A percentile compares a stretch with the other conserved stretches of the same genome.
Conservation (phyloP, 768 basidiomycete species). For the Lactarius indigo region DNA sequence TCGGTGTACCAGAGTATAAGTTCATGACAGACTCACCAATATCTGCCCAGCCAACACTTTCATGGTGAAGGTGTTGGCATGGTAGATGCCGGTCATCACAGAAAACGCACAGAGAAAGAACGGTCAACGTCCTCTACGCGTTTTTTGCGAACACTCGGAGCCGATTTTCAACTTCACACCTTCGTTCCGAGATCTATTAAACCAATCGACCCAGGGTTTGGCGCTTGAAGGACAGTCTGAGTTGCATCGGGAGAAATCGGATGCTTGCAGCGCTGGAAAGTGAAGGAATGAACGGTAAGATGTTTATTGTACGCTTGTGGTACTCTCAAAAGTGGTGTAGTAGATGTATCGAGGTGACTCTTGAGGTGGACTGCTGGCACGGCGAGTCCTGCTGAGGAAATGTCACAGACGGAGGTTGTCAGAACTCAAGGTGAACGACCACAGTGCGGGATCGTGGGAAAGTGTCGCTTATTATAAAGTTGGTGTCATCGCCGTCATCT, state of each 20-base stretch:
- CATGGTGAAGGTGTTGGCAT: not conserved
- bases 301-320: not conserved
- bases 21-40: not conserved
- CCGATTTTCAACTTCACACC: not conserved
- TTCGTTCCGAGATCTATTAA: not conserved
- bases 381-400: too few species aligned
- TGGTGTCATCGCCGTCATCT: too few species aligned
- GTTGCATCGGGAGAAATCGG: not conserved
- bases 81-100: not conserved
- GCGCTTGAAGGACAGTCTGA: not conserved
- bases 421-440: too few species aligned
- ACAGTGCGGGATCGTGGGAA: too few species aligned
- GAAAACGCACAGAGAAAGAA: not conserved
- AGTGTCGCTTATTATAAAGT: too few species aligned
- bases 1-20: not conserved
- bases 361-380: too few species aligned
- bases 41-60: not conserved
- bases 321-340: not conserved
- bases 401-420: too few species aligned
- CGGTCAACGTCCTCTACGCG: not conserved
- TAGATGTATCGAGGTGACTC: too few species aligned
- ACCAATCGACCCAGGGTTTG: not conserved
- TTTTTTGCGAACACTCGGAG: too few species aligned
- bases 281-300: not conserved
- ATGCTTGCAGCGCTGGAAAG: not conserved